Base-by-base conservation (phyloP, 768 basidiomycete species). In the Cystobasidium tubakii region DNA sequence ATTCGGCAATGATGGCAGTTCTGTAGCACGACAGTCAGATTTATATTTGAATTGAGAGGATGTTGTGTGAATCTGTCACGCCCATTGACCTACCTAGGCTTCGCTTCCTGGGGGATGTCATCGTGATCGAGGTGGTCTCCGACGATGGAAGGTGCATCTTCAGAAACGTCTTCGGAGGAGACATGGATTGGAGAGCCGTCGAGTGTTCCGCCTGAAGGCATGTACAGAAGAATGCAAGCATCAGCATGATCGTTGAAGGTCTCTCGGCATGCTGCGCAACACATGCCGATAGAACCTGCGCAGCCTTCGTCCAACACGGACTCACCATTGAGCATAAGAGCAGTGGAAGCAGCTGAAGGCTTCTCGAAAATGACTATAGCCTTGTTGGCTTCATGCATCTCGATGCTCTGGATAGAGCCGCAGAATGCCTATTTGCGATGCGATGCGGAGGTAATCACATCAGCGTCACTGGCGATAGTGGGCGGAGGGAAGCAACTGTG, bases 331-430 rank as follows among this genome's bases (percentile, higher is more conserved):
- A 89, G 87, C 88, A 95, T 90, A 63, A 90, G 81, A 15, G 92
- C 92, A 0, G 92, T 95, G 82, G 88, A 88, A 6, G 89, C 92
- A 0, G 92, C 89, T 1, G 86, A 86, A 3, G 86, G 82, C 82
- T 94, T 96, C 81, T 90, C 89, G 79, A 96, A 98, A 64, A 86
- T 82, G 77, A 98, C 86, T 33, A 84, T 84, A n/a, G 93, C 94
- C 23, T 83, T 82, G 62, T 83, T 77, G 34, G 80, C 81, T 15
- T 79, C 80, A 25, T 67, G 66, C 64, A 81, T 83, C 17, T 80
- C 81, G 63, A 82, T 81, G 39, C 76, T 77, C 23, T 79, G 77
- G 60, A 86, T 83, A 88, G 86, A 89, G 83, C 93, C 93, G 80
- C 92, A 96, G 83, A 95, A 96, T 1, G 66, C 70, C 70, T 63